Conservation (phyloP, 345 rosid species). For the Excoecaria cochinchinensis region DNA sequence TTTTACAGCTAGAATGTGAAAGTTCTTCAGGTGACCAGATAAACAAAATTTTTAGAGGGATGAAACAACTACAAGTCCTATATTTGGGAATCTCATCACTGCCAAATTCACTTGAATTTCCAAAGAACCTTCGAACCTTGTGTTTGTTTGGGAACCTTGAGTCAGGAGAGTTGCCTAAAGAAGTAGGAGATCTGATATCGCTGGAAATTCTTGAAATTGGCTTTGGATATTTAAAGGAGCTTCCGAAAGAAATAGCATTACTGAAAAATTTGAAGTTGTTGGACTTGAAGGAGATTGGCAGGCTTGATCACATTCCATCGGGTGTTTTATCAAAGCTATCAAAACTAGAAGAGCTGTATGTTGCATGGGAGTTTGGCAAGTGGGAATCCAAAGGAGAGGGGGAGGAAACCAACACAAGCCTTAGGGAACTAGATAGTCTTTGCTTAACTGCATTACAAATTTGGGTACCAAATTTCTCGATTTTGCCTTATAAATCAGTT, state of each 20-base stretch:
- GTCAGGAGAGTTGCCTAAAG: background rate
- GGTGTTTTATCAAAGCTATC: background rate
- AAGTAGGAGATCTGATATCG: background rate
- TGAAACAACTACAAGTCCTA: constrained; percentile 23
- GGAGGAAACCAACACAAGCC: no score
- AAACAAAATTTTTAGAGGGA: constrained; percentile 7
- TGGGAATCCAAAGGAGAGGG: no score
- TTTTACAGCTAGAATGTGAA: background rate
- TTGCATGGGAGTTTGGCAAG: no score
- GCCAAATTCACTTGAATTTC: constrained; percentile 11
- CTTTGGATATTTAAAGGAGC: background rate
- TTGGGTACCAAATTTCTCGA: no score
- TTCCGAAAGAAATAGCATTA: background rate
- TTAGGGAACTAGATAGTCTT: no score
- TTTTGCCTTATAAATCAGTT: no score
- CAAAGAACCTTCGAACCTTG: constrained; percentile 20
- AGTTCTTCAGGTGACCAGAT: background rate
- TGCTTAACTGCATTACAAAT: no score
- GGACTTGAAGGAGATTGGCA: background rate
- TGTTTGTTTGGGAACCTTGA: background rate
- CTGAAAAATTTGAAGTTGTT: background rate
- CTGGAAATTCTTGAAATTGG: background rate
- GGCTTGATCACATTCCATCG: background rate
- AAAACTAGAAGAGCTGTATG: background rate
- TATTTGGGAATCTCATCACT: constrained; percentile 2